Evolutionary conservation across 106 monocot species (phyloP).

Genomic region (Narthecium ossifragum): DNA sequence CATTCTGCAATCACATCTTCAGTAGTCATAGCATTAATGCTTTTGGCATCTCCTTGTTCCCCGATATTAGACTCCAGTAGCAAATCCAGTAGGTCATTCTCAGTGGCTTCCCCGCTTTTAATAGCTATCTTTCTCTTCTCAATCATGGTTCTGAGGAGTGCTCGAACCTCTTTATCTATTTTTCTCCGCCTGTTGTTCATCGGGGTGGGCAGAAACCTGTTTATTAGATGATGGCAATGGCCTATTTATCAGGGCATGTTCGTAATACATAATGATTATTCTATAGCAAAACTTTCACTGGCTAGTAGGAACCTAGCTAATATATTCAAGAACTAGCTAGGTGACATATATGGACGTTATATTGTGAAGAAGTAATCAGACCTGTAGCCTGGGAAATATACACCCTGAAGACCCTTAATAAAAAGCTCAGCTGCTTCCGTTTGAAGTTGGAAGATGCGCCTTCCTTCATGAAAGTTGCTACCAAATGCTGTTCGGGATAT

Average conservation of each 20-base stretch:
- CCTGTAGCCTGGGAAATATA: slow-evolving; percentile 41
- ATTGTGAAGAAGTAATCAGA: neutral
- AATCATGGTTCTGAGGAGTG: slow-evolving; percentile 24
- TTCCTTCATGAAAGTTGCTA: slow-evolving; percentile 37
- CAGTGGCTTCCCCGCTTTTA: slow-evolving; percentile 4
- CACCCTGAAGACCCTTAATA: slow-evolving; percentile 8
- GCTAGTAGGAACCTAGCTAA: neutral
- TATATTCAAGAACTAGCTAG: neutral
- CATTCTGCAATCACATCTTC: slow-evolving; percentile 59
- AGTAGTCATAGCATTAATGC: slow-evolving; percentile 18
- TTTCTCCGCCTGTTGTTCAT: slow-evolving; percentile 16
- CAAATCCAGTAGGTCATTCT: slow-evolving; percentile 30
- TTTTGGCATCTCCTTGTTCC: slow-evolving; percentile 2
- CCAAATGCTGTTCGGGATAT: slow-evolving; percentile 69
- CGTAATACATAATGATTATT: slow-evolving; percentile 22
- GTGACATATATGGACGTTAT: neutral
- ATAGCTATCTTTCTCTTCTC: slow-evolving; percentile 23
- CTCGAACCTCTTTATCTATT: slow-evolving; percentile 17
- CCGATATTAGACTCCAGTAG: slow-evolving; percentile 34
- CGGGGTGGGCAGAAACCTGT: slow-evolving; percentile 34
- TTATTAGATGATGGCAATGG: neutral
- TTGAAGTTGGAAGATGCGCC: slow-evolving; percentile 34
- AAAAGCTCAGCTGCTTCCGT: slow-evolving; percentile 25
- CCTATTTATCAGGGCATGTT: slow-evolving; percentile 6
- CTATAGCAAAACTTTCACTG: neutral